A percentile compares a stretch with the other conserved stretches of the same genome.
Evolutionary conservation across 192 early-diverging fungal genomes (phyloP).

Genomic region (Coemansia guatemalensis): DNA sequence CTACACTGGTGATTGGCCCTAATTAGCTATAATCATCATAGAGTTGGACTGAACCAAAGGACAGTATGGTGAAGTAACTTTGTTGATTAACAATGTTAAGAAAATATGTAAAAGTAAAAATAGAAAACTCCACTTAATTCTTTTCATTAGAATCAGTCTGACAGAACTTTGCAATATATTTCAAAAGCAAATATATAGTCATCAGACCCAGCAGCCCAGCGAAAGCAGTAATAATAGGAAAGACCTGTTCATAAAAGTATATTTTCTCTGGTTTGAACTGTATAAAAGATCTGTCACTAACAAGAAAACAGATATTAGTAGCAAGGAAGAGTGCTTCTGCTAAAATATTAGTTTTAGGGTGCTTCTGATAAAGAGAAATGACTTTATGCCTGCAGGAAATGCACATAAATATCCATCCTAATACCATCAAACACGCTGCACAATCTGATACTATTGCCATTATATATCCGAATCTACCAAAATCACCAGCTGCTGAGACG

Average conservation of each 20-base stretch:
- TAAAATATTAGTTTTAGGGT: background rate
- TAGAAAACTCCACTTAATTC: too few relatives aligned
- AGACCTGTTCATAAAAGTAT: background rate
- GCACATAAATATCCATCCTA: background rate
- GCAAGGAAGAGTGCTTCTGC: background rate
- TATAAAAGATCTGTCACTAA: background rate
- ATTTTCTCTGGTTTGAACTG: background rate
- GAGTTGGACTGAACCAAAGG: too few relatives aligned
- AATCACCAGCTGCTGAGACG: background rate
- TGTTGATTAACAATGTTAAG: too few relatives aligned
- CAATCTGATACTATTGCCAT: background rate
- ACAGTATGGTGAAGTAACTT: too few relatives aligned
- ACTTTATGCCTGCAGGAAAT: background rate
- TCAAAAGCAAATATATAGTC: too few relatives aligned
- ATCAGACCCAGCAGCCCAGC: too few relatives aligned
- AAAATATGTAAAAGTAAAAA: too few relatives aligned
- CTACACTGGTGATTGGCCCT: too few relatives aligned
- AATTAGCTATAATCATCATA: too few relatives aligned
- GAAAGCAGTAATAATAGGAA: too few relatives aligned
- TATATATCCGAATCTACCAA: background rate
- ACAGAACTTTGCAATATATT: too few relatives aligned
- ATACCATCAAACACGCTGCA: background rate
- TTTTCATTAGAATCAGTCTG: too few relatives aligned
- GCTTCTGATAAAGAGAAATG: background rate
- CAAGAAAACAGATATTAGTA: background rate